Base-by-base conservation (phyloP, 768 basidiomycete species). In the Leccinellum luteum region DNA sequence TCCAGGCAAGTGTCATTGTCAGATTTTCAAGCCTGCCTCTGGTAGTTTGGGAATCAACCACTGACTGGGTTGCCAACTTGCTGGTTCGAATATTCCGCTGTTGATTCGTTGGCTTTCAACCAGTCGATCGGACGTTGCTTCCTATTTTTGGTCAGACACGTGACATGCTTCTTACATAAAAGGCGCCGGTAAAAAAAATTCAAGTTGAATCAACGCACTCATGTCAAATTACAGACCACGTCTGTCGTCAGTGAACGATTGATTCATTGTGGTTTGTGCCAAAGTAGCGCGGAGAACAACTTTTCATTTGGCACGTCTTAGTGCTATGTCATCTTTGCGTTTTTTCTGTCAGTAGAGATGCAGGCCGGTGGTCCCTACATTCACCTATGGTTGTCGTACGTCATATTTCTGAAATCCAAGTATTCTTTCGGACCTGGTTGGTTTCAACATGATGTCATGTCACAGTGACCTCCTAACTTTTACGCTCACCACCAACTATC, bases 301-400 rank as follows among this genome's bases (percentile, higher is more conserved):
- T 52, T 60, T 3, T 58, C 59, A 53, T 48, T 44, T 48, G 72
- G 66, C 28, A 60, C 65, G 67, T 71, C 71, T 65, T 35, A 73
- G 69, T 52, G 69, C 71, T 56, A 47, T 66, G 31, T 60, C 69
- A 68, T 71, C 67, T 66, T 49, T 62, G 56, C 56, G 17, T n/a
- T 51, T 53, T 21, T 59, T 17, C 51, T 51, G 27, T 41, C 58
- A 28, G 67, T 48, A 28, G 55, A 62, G 67, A 48, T 67, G 70
- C 60, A 54, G 60, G 69, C 69, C 69, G 69, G 69, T 70, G 70
- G 71, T 70, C 28, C 69, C 70, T 58, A 70, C 64, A 70, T 54
- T 41, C 14, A 31, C 0, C 17, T 1, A 17, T 51, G 10, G 7
- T 25, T 32, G 41, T 19, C 30, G 51, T 30, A 34, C 44, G 48